phyloP scores from a whole-genome alignment of 306 rosid species.

The Dryas drummondii region DNA sequence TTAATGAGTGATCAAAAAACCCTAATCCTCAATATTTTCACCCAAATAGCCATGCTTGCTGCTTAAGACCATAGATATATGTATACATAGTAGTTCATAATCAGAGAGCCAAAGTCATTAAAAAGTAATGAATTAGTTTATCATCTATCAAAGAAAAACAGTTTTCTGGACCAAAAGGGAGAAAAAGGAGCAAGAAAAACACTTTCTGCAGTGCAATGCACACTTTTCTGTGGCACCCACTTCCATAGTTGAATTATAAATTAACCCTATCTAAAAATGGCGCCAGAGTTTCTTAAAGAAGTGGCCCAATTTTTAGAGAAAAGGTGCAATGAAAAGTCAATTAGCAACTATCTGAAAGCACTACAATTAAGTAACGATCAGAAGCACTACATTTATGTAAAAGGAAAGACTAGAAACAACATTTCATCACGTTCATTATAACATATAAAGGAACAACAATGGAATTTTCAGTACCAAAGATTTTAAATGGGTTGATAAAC shows the following conservation, averaged over 20 bases:
- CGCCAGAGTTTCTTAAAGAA: constrained; percentile 8
- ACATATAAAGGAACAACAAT: not conserved
- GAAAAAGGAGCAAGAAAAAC: not conserved
- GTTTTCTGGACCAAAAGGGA: constrained; percentile 4
- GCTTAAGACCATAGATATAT: not conserved
- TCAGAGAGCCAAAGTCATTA: not conserved
- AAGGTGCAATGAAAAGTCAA: constrained; percentile 14
- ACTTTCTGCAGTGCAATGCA: not conserved
- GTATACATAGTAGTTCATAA: not conserved
- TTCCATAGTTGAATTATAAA: not conserved
- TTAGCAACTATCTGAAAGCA: not conserved
- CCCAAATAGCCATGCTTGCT: constrained; percentile 4
- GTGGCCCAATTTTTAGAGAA: constrained; percentile 2
- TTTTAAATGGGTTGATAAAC: not conserved
- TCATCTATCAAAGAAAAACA: not conserved
- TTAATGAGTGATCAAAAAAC: not conserved
- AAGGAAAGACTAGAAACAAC: not conserved
- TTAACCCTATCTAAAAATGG: not conserved
- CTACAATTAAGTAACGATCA: constrained; percentile 1
- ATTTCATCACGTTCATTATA: not conserved
- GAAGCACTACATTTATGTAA: not conserved
- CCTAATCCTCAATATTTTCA: not conserved
- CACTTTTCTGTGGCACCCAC: constrained; percentile 9
- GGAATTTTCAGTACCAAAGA: not conserved
- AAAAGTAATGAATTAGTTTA: not conserved